Base-by-base conservation (phyloP, 2,329 filamentous ascomycete genomes). In the Pyricularia grisea region DNA sequence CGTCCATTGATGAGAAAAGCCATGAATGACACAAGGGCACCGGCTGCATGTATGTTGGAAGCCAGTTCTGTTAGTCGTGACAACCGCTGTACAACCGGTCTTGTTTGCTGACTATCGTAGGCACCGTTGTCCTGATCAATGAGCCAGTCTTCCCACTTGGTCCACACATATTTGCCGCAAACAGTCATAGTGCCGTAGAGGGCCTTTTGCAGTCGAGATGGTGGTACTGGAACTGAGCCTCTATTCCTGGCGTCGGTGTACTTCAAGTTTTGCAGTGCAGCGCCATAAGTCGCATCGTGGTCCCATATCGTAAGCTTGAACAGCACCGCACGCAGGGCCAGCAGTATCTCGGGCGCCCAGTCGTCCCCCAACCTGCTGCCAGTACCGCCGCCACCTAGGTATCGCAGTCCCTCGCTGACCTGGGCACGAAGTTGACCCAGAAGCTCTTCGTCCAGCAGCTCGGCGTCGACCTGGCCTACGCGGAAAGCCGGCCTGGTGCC, bases 291-390 rank as follows among this genome's bases (percentile, higher is more conserved):
- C 58, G 95, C 92, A 78, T 97, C 90, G 78, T 97, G 92, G 78
- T 98, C 94, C 95, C 95, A 99, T 70, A 99, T 90, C 20, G 92
- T 93, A 71, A 99, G 86, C 80, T 99, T 99, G 84, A 97, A 99
- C 9, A 99, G 82, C 3, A 93, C 82, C 1, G 90, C 88, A 65
- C 94, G 86, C 69, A 99, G 83, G 0, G 83, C 86, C 31, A 97
- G 84, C 71, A 91, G 84, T 68, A 98, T 94, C 80, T 98, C 95
- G 68, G 92, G 85, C 17, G 89, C 89, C 89, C 92, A 97, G 75
- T 97, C 92, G 77, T 97, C 93, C 70, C 91, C 87, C 64, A 97
- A 80, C 77, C 94, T 82, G 73, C 70, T 71, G 30, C 71, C 67
- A 2, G 73, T 73, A 33, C 71, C 73, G 12, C 71, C 67, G 9